These are phyloP conservation scores for Pseudogymnoascus sp. DNA, from an alignment of 2,329 filamentous ascomycete genomes.

Conservation along the genomic window DNA sequence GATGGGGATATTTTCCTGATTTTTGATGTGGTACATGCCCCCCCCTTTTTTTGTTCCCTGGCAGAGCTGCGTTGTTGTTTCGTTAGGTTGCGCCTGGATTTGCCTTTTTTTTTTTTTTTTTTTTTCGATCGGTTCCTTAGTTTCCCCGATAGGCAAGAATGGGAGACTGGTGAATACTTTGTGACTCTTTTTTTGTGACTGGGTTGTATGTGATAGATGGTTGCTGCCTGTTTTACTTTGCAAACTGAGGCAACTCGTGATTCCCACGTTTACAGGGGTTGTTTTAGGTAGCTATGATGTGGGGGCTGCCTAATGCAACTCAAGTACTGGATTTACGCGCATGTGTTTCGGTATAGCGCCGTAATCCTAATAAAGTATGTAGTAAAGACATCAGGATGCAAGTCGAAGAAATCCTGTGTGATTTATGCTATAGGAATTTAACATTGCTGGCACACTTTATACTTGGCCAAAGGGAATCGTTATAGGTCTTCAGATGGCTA, in stretches of 20 bases:
- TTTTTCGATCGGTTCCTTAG: conserved; percentile 5
- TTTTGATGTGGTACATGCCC: conserved; percentile 7
- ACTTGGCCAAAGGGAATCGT: no score
- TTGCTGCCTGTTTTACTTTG: not conserved
- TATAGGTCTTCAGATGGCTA: no score
- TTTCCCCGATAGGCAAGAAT: conserved; percentile 5
- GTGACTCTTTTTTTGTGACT: not conserved
- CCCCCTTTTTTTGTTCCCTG: not conserved
- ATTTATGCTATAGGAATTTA: not conserved
- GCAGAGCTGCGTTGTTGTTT: conserved; percentile 4
- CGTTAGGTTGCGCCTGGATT: conserved; percentile 6
- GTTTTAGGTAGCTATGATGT: not conserved
- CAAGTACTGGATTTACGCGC: not conserved
- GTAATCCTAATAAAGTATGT: not conserved
- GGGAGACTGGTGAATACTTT: conserved; percentile 7
- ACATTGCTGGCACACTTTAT: not conserved
- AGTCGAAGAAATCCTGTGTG: not conserved
- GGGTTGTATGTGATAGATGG: not conserved
- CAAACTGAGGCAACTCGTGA: not conserved
- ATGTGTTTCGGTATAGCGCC: not conserved
- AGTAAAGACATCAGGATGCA: not conserved
- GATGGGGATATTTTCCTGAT: conserved; percentile 5
- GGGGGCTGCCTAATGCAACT: not conserved
- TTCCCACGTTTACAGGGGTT: not conserved
- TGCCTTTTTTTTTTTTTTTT: no score